Evolutionary conservation across 345 rosid species (phyloP).

Genomic region (Gossypioides kirkii): DNA sequence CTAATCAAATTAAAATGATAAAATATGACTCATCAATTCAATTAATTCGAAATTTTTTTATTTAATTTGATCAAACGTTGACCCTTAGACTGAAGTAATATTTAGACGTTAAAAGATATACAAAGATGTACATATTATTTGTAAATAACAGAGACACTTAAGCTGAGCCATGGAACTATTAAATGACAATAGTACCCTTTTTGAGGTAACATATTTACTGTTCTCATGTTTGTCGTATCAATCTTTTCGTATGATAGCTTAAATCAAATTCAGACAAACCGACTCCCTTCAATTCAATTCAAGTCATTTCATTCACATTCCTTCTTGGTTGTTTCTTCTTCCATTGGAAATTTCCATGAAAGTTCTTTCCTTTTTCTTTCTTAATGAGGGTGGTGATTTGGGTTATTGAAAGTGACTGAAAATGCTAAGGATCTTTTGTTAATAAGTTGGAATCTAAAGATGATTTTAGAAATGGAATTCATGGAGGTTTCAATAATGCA

Average conservation of each 20-base stretch:
- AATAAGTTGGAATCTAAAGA: background rate
- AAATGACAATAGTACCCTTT: background rate
- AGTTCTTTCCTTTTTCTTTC: background rate
- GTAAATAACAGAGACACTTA: background rate
- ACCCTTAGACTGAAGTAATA: too few species aligned
- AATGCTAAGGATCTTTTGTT: background rate
- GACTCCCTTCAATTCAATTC: background rate
- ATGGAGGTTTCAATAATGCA: slow-evolving; percentile 58
- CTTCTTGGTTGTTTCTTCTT: background rate
- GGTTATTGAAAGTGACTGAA: background rate
- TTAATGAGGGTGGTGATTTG: background rate
- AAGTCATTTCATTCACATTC: slow-evolving; percentile 3
- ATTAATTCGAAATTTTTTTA: too few species aligned
- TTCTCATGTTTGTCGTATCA: background rate
- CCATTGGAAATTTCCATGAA: background rate
- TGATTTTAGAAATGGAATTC: slow-evolving; percentile 4
- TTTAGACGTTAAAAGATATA: background rate
- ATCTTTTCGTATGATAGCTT: background rate
- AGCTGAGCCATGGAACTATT: background rate
- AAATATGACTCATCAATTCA: accelerated
- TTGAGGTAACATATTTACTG: background rate
- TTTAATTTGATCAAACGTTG: accelerated
- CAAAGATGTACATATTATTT: background rate
- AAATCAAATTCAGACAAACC: background rate
- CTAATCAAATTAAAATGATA: too few species aligned